phyloP scores from a whole-genome alignment of 2,329 filamentous ascomycete species.

The Xylaria sp. region DNA sequence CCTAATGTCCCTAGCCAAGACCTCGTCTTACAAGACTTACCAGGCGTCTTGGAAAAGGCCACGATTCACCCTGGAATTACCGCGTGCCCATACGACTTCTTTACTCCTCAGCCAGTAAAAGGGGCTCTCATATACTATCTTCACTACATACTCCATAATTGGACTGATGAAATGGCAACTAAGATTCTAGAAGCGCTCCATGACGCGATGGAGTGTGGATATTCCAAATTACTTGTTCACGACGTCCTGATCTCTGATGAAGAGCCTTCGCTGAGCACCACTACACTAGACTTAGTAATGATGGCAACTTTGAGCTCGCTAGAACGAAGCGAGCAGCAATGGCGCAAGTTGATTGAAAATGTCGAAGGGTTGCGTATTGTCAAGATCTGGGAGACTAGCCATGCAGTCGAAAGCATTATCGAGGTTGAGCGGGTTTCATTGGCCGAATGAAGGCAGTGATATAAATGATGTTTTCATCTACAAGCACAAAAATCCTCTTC shows the following conservation, averaged over 20 bases:
- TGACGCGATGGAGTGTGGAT: not conserved
- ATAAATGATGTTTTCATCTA: not conserved
- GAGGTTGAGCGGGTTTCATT: not conserved
- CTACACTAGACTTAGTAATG: not conserved
- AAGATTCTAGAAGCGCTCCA: constrained; percentile 1
- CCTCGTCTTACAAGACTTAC: not conserved
- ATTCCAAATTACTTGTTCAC: not conserved
- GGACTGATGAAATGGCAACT: constrained; percentile 11
- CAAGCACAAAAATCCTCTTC: no score
- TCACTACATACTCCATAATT: constrained; percentile 18
- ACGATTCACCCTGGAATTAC: not conserved
- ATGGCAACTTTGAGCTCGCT: not conserved
- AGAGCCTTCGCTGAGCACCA: not conserved
- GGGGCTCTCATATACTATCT: constrained; percentile 13
- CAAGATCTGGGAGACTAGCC: not conserved
- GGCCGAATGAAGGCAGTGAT: not conserved
- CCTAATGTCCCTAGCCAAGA: not conserved
- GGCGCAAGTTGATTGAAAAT: not conserved
- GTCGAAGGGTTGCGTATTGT: not conserved
- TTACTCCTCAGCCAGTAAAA: constrained; percentile 19
- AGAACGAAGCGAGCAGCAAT: not conserved
- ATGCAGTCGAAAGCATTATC: not conserved
- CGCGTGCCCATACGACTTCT: constrained; percentile 18
- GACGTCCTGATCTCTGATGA: not conserved
- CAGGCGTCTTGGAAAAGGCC: not conserved